Evolutionary conservation across 768 basidiomycete genomes (phyloP).

Genomic region (Tulasnella sp.): DNA sequence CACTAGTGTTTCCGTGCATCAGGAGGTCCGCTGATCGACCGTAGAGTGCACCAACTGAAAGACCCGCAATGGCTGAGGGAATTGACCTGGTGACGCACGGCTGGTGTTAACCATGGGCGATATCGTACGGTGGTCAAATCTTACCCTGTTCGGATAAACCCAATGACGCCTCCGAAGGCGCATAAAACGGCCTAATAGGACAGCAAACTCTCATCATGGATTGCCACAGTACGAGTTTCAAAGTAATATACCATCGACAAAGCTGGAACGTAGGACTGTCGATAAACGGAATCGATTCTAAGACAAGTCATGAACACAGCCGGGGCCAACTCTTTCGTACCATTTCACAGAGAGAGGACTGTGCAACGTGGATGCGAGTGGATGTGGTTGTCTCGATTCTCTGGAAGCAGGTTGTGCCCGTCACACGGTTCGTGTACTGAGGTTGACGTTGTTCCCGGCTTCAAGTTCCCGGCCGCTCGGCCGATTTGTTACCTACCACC

Average conservation of each 20-base stretch:
- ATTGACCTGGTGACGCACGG: conserved; percentile 51
- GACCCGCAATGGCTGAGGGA: conserved; percentile 73
- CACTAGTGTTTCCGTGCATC: conserved; percentile 56
- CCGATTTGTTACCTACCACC: too few relatives aligned
- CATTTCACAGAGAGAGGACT: not conserved
- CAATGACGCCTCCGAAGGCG: conserved; percentile 63
- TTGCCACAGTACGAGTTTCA: not conserved
- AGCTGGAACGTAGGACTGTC: not conserved
- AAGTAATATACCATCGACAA: not conserved
- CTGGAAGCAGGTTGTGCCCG: too few relatives aligned
- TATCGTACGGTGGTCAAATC: conserved; percentile 19
- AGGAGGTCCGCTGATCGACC: conserved; percentile 70
- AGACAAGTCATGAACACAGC: not conserved
- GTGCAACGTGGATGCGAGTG: too few relatives aligned
- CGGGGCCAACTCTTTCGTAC: not conserved
- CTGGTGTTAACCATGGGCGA: conserved; percentile 24
- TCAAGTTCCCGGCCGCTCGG: too few relatives aligned
- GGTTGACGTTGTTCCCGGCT: too few relatives aligned
- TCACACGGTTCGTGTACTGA: too few relatives aligned
- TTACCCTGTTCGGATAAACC: conserved; percentile 11
- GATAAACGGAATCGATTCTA: not conserved
- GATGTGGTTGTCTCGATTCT: too few relatives aligned
- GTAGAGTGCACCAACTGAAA: conserved; percentile 60
- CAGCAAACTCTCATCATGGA: not conserved
- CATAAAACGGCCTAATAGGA: conserved; percentile 36